Evolutionary conservation across 2,329 filamentous ascomycete genomes (phyloP), one percentile per base, ranked within the genome.

Genomic region (Arthrobotrys sphaeroides): DNA sequence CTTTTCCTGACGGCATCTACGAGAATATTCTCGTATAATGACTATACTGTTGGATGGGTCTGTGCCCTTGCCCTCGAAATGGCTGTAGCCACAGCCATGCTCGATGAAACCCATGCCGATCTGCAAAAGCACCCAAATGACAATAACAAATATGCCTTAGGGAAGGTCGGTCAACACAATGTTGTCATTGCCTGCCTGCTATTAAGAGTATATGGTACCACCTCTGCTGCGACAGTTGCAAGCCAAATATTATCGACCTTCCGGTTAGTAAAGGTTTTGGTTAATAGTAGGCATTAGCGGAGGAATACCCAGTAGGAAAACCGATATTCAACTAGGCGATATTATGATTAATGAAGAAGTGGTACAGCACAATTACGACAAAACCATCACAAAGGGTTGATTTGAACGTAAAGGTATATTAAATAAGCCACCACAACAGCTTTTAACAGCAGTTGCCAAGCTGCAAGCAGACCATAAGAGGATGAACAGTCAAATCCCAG

Each of bases 211-310:
- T 80, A 80, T 45, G 83, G 83, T 5, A 82, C 67, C 12, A 80
- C 43, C 33, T 53, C 81, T 0, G 81, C 83, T 0, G 81, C 82
- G 12, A 72, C 75, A 1, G 80, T 81, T 0, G 81, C 80, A 0
- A 78, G 62, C 20, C 76, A 79, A 18, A 81, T 83, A 64, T 67
- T 16, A 55, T 65, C 3, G 79, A 78, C 2, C 84, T 83, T 73
- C 73, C 77, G 7, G 65, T 60, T 24, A 82, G 84, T 31, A 80
- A 78, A n/a, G n/a, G 18, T 80, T 85, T 40, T 82, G 81, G 2
- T 79, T 86, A 0, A 82, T 86, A 81, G 83, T 85, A 0, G 84
- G 84, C 22, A 83, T 85, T 43, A 84, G 82, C n/a, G 78, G 80
- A 16, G 80, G 80, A 16, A 68, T 79, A n/a, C 53, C 61, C 78